Base-by-base conservation (phyloP, 257 asterid genomes). In the Verbena officinalis region DNA sequence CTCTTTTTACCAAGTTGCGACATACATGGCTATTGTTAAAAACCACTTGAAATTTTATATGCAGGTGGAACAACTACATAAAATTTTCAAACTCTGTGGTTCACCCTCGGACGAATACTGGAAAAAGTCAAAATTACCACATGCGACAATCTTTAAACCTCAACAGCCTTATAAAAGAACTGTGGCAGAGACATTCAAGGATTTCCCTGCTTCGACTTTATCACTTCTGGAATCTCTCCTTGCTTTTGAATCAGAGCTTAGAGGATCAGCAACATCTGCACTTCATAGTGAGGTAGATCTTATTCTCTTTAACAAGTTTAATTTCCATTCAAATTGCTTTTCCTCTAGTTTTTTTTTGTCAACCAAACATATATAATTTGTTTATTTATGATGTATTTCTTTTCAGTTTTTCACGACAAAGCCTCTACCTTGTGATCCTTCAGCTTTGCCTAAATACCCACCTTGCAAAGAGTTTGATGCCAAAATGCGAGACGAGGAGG, bases 31-130 rank as follows among this genome's bases (percentile, higher is more conserved):
- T 48, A 9, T 49, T 51, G 53, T 33, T 71, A 48, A 59, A 52
- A 42, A 64, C 59, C 5, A 36, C 34, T 62, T 36, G 49, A 64
- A 51, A 38, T 16, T 53, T 36, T 27, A 2, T 57, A 43, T 68
- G 78, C 84, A 88, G 96, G 96, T 88, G 46, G 96, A 88, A 73
- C 96, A 88, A 75, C 83, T 89, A 51, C 95, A 86, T 68, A 89
- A 89, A 78, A 89, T 89, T 59, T 89, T 82, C 66, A 89, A 89
- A 75, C 92, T 89, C 24, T 86, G 95, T 68, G 96, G 96, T 62
- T 88, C 96, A 17, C 96, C 96, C 19, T 69, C 95, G 3, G 96
- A 88, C 62, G 95, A 81, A 62, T 89, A 86, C 75, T 89, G 96
- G 96, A 84, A 75, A 76, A 89, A 54, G 23, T 89, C 95, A 61